Conservation (phyloP, 768 basidiomycete genomes). For the Piloderma croceum region DNA sequence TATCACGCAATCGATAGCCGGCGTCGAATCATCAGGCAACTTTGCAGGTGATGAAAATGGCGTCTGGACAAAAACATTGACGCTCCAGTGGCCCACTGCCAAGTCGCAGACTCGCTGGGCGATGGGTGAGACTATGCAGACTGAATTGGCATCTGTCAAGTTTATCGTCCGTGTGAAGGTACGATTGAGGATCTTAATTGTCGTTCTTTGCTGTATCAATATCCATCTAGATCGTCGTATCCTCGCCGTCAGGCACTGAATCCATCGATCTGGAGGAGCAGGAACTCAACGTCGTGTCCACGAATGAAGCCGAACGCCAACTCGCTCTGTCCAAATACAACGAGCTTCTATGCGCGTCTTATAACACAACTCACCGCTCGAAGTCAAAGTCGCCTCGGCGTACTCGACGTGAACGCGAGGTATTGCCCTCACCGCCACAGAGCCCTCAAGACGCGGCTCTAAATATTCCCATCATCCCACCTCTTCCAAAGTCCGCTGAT, state of each 20-base stretch:
- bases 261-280: conserved; percentile 64
- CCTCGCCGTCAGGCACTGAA: conserved; percentile 46
- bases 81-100: conserved; percentile 65
- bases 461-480: conserved; percentile 3
- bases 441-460: conserved; percentile 18
- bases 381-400: conserved; percentile 57
- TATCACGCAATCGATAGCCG: conserved; percentile 48
- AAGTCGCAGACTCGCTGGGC: conserved; percentile 72
- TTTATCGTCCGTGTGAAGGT: conserved; percentile 74
- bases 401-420: conserved; percentile 26
- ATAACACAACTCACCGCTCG: conserved; percentile 26
- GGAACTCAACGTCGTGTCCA: conserved; percentile 62
- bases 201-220: conserved; percentile 4
- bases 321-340: conserved; percentile 57
- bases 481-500: conserved; percentile 4
- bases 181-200: conserved; percentile 3
- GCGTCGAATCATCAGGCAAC: conserved; percentile 52
- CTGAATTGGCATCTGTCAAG: conserved; percentile 56
- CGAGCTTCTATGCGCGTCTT: conserved; percentile 37
- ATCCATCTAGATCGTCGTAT: conserved; percentile 38
- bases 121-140: conserved; percentile 70
- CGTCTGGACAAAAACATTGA: conserved; percentile 58
- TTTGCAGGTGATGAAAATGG: conserved; percentile 54
- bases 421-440: conserved; percentile 37
- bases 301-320: conserved; percentile 63